A percentile compares a stretch with the other conserved stretches of the same genome.
phyloP scores from a whole-genome alignment of 192 early-diverging fungal genomes.

The Linnemannia hyalina region DNA sequence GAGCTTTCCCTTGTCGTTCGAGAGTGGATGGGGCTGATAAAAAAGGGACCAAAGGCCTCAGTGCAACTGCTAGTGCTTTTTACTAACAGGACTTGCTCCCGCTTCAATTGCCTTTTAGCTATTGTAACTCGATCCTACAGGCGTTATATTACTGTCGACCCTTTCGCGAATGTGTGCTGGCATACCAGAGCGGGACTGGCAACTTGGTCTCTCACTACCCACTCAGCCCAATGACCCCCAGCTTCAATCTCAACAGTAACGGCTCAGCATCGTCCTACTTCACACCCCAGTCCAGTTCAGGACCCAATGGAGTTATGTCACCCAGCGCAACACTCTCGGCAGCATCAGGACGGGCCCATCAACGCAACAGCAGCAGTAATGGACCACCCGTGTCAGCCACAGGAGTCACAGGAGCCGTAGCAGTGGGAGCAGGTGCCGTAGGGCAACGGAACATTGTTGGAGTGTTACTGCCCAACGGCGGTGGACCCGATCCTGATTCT shows the following conservation, averaged over 20 bases:
- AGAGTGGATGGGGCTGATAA: background rate
- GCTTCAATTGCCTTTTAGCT: conserved; percentile 62
- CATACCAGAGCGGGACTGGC: conserved; percentile 70
- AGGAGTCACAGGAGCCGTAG: conserved; percentile 14
- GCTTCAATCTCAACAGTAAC: conserved; percentile 26
- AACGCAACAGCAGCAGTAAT: conserved; percentile 22
- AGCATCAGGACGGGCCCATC: conserved; percentile 25
- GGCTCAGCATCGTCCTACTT: conserved; percentile 36
- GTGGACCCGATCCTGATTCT: conserved; percentile 56
- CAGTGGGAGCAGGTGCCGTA: background rate
- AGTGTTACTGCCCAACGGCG: conserved; percentile 55
- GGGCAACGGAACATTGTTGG: conserved; percentile 43
- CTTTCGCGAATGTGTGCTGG: conserved; percentile 92
- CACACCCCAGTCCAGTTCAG: conserved; percentile 29
- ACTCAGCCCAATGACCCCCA: conserved; percentile 45
- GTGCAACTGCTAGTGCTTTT: background rate
- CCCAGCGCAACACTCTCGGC: conserved; percentile 13
- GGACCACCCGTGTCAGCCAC: conserved; percentile 19
- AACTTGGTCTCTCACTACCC: conserved; percentile 53
- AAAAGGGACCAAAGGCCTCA: background rate
- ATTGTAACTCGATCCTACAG: conserved; percentile 96
- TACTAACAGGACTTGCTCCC: background rate
- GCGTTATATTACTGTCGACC: conserved; percentile 95
- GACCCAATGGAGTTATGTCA: conserved; percentile 17
- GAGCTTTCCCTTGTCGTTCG: background rate